Conservation (phyloP, 495 filamentous ascomycete genomes). For the Penicillium simplicissimum region DNA sequence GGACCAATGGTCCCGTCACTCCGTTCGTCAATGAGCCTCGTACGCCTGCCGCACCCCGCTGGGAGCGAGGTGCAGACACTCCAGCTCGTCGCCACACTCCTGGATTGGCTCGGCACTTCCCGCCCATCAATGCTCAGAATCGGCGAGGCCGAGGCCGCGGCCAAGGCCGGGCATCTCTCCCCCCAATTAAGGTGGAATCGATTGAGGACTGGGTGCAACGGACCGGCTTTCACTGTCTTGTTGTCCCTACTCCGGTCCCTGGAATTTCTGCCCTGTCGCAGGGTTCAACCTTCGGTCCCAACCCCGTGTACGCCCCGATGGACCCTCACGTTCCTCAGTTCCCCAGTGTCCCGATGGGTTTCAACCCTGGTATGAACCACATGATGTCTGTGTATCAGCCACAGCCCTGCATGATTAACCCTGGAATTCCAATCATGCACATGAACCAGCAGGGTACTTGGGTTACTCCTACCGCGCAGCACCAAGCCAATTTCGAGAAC, state of each 20-base stretch:
- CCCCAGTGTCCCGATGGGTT: slow-evolving; percentile 30
- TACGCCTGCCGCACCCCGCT: slow-evolving; percentile 32
- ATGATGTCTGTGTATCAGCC: slow-evolving; percentile 30
- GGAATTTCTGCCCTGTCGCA: slow-evolving; percentile 29
- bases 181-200: no score
- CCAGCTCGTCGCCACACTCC: slow-evolving; percentile 14
- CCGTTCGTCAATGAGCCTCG: slow-evolving; percentile 29
- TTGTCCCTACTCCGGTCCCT: slow-evolving; percentile 34
- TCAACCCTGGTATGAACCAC: slow-evolving; percentile 28
- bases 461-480: slow-evolving; percentile 30
- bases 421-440: slow-evolving; percentile 20
- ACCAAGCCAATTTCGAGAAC: slow-evolving; percentile 19
- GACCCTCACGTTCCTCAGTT: slow-evolving; percentile 29
- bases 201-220: no score
- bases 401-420: slow-evolving; percentile 36
- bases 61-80: slow-evolving; percentile 13
- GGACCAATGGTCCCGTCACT: slow-evolving; percentile 20
- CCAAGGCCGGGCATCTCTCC: no score
- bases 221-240: slow-evolving; percentile 3
- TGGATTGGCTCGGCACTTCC: slow-evolving; percentile 22
- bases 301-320: slow-evolving; percentile 21
- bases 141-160: slow-evolving; percentile 6
- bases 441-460: slow-evolving; percentile 19
- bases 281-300: slow-evolving; percentile 27
- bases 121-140: slow-evolving; percentile 29